phyloP scores from a whole-genome alignment of 2,329 filamentous ascomycete genomes.

The Cladosporium sp. region DNA sequence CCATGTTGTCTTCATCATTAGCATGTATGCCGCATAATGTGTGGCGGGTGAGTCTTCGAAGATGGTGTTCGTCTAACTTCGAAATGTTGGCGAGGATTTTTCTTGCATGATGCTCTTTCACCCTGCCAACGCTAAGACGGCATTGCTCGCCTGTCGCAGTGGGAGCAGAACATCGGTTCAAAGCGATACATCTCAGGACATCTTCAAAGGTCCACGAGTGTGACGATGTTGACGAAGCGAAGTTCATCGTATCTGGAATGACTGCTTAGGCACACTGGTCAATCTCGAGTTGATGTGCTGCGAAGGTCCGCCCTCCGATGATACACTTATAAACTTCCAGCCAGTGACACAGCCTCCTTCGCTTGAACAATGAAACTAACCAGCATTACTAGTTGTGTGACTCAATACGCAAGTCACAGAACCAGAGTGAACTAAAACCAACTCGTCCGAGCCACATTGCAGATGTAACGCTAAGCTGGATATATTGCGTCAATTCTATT shows the following conservation, averaged over 20 bases:
- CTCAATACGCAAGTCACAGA: background rate
- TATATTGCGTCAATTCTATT: background rate
- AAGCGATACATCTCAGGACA: background rate
- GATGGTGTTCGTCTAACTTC: background rate
- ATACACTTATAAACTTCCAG: background rate
- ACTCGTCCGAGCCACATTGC: background rate
- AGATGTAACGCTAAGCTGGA: background rate
- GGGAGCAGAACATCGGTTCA: background rate
- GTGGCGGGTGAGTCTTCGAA: background rate
- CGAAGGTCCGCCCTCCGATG: background rate
- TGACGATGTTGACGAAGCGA: background rate
- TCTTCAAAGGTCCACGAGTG: background rate
- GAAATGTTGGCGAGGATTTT: background rate
- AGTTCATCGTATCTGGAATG: background rate
- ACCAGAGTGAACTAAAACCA: background rate
- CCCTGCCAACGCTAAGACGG: background rate
- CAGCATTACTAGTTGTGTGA: background rate
- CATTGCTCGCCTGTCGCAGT: background rate
- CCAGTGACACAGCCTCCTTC: background rate
- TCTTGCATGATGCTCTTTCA: background rate
- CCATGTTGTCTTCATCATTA: background rate
- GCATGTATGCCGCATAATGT: background rate
- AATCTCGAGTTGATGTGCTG: background rate
- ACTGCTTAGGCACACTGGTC: background rate
- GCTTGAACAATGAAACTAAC: background rate